These are phyloP conservation scores for Crepidotus variabilis DNA, from an alignment of 768 basidiomycete species.

Conservation along the genomic window DNA sequence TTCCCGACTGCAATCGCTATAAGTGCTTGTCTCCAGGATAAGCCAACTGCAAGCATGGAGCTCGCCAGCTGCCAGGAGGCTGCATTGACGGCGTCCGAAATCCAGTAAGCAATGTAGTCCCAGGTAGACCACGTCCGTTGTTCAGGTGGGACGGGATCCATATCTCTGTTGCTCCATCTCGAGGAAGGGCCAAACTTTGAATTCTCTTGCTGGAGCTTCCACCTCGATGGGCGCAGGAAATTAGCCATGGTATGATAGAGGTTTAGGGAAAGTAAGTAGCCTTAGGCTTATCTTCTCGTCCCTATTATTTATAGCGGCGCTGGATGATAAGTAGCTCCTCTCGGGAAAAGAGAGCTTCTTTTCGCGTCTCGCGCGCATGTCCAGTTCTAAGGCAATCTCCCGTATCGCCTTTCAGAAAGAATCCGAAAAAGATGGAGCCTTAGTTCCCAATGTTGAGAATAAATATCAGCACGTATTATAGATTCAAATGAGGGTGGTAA, in stretches of 20 bases:
- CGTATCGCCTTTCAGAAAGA: too few species aligned
- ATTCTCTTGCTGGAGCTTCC: constrained; percentile 11
- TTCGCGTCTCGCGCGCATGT: too few species aligned
- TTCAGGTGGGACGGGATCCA: constrained; percentile 67
- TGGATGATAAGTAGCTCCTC: too few species aligned
- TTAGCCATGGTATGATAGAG: neutral
- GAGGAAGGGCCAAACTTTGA: constrained; percentile 48
- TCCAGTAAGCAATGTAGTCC: constrained; percentile 65
- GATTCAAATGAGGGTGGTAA: too few species aligned
- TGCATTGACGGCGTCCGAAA: constrained; percentile 46
- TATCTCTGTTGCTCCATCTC: constrained; percentile 70
- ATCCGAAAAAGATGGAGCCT: too few species aligned
- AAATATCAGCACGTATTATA: too few species aligned
- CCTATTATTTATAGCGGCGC: neutral
- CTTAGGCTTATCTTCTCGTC: neutral
- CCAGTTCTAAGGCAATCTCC: too few species aligned
- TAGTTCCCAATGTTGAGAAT: too few species aligned
- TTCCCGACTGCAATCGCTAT: constrained; percentile 71
- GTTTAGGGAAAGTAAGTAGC: neutral
- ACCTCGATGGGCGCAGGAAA: constrained; percentile 6
- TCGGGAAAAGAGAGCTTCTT: too few species aligned
- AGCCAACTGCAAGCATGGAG: constrained; percentile 71
- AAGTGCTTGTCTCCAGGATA: constrained; percentile 72
- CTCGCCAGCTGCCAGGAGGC: constrained; percentile 62
- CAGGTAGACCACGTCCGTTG: constrained; percentile 64